Base-by-base conservation (phyloP, 2,329 filamentous ascomycete genomes). In the Sphaceloma murrayae region DNA sequence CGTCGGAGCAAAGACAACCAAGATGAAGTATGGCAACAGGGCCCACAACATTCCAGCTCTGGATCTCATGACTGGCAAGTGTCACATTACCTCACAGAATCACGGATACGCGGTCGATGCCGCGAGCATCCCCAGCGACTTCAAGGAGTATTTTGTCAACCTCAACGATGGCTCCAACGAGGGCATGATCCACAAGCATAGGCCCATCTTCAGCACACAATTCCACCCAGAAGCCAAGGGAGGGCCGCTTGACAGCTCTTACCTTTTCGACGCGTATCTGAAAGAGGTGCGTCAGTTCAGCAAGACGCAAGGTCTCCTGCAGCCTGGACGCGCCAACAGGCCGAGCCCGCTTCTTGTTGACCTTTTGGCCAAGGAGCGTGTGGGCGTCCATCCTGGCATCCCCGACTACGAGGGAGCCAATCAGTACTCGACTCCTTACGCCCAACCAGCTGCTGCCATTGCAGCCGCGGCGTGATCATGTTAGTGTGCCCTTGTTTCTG, bases 141-240 rank as follows among this genome's bases (percentile, higher is more conserved):
- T 87, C 79, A 91, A 88, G 74, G 89, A 94, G 65, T 96, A 94
- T 74, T 98, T 96, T 63, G 82, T 94, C 66, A 96, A 98, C 73
- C 73, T 96, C 53, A 98, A 96, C 67, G 91, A 98, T 61, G 85
- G 87, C 50, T 89, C 83, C 65, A 98, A 98, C 65, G 91, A 98
- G 72, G 89, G 84, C 48, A 86, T 98, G 78, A 87, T 95, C 62
- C 91, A 98, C 75, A 87, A 83, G 68, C 83, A 84, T 47, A 85
- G 89, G 26, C 91, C 91, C 51, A 98, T 98, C 63, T 96, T 98
- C 75, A 89, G 85, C 52, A 94, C 88, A 17, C 91, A 98, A 67
- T 98, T 98, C 79, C 91, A 98, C 62, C 91, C 91, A 11, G 91
- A 98, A 69, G 91, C 91, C 54, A 94, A 94, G 74, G 91, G 91